Evolutionary conservation across 805 yeast genomes (phyloP).

Genomic region (Pichia californica): DNA sequence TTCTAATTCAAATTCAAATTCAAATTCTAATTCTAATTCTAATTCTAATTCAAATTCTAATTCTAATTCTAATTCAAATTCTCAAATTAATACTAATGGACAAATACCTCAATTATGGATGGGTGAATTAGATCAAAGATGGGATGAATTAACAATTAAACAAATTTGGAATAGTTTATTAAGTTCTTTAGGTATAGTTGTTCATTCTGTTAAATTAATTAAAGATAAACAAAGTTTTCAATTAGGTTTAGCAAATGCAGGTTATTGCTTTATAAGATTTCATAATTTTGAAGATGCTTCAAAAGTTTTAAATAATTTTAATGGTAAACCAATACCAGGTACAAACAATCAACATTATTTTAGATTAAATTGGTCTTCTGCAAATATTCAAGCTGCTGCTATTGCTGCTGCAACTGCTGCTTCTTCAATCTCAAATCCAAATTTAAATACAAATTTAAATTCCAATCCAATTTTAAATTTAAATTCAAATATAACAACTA

Average conservation of each 20-base stretch:
- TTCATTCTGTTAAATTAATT: conserved; percentile 57
- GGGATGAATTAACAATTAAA: conserved; percentile 67
- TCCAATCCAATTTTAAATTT: too few relatives aligned
- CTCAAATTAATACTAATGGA: conserved; percentile 10
- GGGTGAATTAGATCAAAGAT: conserved; percentile 84
- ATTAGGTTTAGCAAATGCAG: conserved; percentile 42
- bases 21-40: too few relatives aligned
- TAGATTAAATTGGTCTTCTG: conserved; percentile 76
- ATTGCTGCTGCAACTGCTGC: conserved; percentile 15
- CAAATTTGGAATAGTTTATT: conserved; percentile 54
- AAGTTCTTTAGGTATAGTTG: conserved; percentile 51
- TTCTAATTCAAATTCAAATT: too few relatives aligned
- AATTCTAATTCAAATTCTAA: too few relatives aligned
- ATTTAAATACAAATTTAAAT: too few relatives aligned
- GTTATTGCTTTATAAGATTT: conserved; percentile 81
- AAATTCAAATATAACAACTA: conserved; percentile 22
- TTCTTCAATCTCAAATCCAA: too few relatives aligned
- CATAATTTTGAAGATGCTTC: conserved; percentile 53
- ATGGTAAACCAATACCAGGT: conserved; percentile 69
- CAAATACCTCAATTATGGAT: conserved; percentile 57
- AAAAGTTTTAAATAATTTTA: conserved; percentile 52
- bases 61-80: too few relatives aligned
- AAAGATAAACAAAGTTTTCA: conserved; percentile 46
- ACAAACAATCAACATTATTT: conserved; percentile 45
- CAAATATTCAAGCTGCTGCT: conserved; percentile 22